These are phyloP conservation scores for Cadophora sp. DNA, from an alignment of 2,329 filamentous ascomycete species.

Conservation along the genomic window DNA sequence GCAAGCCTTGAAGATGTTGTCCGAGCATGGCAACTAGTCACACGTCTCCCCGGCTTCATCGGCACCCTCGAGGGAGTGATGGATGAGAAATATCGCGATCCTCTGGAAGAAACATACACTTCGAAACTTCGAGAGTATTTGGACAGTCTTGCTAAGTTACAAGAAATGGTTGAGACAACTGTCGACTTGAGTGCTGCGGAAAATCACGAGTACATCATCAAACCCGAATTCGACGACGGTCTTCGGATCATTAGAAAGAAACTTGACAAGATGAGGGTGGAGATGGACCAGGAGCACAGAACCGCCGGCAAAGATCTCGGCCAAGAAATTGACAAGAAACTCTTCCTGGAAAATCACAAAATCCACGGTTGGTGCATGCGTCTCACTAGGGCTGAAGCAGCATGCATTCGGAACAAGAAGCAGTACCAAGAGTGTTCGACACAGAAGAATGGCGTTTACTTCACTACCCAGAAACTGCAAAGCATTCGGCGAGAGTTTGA, in stretches of 20 bases:
- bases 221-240: conserved; percentile 93
- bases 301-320: conserved; percentile 80
- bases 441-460: conserved; percentile 98
- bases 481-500: conserved; percentile 88
- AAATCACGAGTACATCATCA: conserved; percentile 98
- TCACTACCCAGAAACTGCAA: conserved; percentile 85
- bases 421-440: conserved; percentile 95
- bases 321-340: conserved; percentile 97
- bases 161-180: conserved; percentile 98
- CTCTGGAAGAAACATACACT: conserved; percentile 87
- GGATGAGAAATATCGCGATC: conserved; percentile 90
- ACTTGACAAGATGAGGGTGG: conserved; percentile 80
- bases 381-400: conserved; percentile 87
- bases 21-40: conserved; percentile 91
- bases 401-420: conserved; percentile 90
- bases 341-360: conserved; percentile 95
- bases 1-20: conserved; percentile 97
- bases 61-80: conserved; percentile 90
- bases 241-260: conserved; percentile 89
- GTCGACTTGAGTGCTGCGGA: conserved; percentile 95
- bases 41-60: conserved; percentile 88
- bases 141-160: conserved; percentile 81
- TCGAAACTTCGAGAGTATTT: conserved; percentile 78
- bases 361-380: conserved; percentile 97
- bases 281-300: conserved; percentile 84